phyloP scores from a whole-genome alignment of 495 filamentous ascomycete species.

The Hypomontagnella submonticulosa region DNA sequence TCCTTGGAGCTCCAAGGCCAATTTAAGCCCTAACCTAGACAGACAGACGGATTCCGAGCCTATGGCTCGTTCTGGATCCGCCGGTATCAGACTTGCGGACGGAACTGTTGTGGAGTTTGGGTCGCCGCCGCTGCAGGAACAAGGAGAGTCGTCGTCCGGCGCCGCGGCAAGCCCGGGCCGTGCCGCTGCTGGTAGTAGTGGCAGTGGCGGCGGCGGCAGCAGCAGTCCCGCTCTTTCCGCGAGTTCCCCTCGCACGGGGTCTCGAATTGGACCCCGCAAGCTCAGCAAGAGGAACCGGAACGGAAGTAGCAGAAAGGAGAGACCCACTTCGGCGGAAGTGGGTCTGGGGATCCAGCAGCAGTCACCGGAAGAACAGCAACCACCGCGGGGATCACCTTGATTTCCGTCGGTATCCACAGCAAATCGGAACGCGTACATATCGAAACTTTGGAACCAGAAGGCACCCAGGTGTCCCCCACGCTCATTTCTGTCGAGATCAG shows the following conservation, averaged over 20 bases:
- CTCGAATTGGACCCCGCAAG: slow-evolving; percentile 23
- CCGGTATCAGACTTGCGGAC: slow-evolving; percentile 43
- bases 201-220: neutral
- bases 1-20: neutral
- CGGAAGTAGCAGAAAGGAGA: slow-evolving; percentile 4
- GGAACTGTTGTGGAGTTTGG: slow-evolving; percentile 51
- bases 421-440: neutral
- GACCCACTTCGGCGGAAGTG: slow-evolving; percentile 4
- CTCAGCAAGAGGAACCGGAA: slow-evolving; percentile 22
- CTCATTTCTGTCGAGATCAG: neutral
- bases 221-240: neutral
- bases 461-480: too few relatives aligned
- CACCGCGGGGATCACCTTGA: slow-evolving; percentile 3
- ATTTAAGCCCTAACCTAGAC: slow-evolving; percentile 6
- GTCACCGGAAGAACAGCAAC: neutral
- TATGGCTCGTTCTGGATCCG: slow-evolving; percentile 46
- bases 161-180: neutral
- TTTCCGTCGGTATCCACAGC: neutral
- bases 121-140: slow-evolving; percentile 27
- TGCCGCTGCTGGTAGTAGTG: neutral
- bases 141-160: neutral
- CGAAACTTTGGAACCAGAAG: too few relatives aligned
- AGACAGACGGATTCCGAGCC: slow-evolving; percentile 29
- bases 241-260: slow-evolving; percentile 7
- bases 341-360: slow-evolving; percentile 32